Conservation (phyloP, 208 protist species). For the Wallacemonas sp. region DNA sequence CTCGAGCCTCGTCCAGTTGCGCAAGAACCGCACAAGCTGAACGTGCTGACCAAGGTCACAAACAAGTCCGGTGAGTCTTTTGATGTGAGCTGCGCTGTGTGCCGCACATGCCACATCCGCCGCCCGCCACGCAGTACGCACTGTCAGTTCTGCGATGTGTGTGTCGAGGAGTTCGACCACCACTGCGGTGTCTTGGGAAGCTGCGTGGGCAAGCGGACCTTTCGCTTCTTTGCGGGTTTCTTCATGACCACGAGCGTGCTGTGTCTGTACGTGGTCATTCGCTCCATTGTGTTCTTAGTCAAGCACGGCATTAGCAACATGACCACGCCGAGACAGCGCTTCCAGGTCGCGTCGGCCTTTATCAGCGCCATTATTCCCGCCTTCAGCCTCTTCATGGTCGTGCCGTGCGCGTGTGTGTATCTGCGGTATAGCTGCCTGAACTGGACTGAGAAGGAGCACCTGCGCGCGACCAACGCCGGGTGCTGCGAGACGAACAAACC, state of each 20-base stretch:
- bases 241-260: conserved; percentile 54
- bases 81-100: conserved; percentile 60
- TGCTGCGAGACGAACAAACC: conserved; percentile 28
- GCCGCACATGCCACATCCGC: conserved; percentile 79
- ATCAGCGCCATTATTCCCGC: conserved; percentile 4
- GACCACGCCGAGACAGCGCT: conserved; percentile 22
- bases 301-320: conserved; percentile 16
- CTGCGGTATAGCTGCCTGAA: conserved; percentile 48
- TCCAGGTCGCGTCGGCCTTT: conserved; percentile 26
- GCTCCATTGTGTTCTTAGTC: conserved; percentile 39
- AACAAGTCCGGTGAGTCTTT: conserved; percentile 33
- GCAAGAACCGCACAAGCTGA: conserved; percentile 14
- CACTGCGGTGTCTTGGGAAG: conserved; percentile 79
- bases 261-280: conserved; percentile 41
- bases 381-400: conserved; percentile 23
- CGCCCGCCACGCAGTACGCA: conserved; percentile 81
- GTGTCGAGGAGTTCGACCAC: conserved; percentile 89
- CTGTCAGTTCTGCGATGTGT: conserved; percentile 80
- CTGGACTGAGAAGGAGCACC: conserved; percentile 50
- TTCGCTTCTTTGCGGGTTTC: conserved; percentile 84
- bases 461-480: conserved; percentile 7
- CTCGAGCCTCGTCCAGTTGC: conserved; percentile 48
- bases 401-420: conserved; percentile 44
- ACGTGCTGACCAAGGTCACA: conserved; percentile 19
- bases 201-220: conserved; percentile 81